Evolutionary conservation across 768 basidiomycete genomes (phyloP), one percentile per base, ranked within the genome.

Genomic region (Macrolepiota dolichaula): DNA sequence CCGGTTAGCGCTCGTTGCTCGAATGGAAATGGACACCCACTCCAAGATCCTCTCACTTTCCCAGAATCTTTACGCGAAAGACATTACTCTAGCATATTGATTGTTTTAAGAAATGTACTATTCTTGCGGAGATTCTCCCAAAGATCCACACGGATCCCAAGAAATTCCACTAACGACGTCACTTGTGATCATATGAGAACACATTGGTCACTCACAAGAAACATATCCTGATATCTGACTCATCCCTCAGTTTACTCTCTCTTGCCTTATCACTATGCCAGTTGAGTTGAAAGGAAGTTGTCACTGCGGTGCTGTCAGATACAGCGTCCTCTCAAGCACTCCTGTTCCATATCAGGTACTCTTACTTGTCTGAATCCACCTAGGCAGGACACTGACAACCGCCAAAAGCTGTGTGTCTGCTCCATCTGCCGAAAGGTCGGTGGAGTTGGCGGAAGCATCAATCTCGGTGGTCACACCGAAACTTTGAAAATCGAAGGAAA

Each of bases 401-500:
- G 11, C 7, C 25, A 62, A n/a, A n/a, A 86, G 83, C 68, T 88
- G 35, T 89, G 87, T 65, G 55, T 83, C 4, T 89, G 87, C 68
- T 87, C 85, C 36, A 87, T 89, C 63, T 89, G 87, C 67, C 82
- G 87, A 60, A 89, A 89, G 69, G 85, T 87, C 10, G 86, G 86
- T 40, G 87, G 87, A 13, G 73, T 73, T 0, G 85, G 86, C 12
- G 87, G 87, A 0, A 83, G 85, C 1, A 79, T 88, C 68, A 88
- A 88, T 63, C 80, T 89, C n/a, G 83, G 85, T 24, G 87, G 79
- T 1, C 72, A 81, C 50, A 74, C 74, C 13, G 69, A 82, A 0
- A 83, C 83, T 0, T 71, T 89, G 51, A 71, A 80, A 42, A 68
- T 88, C 44, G 76, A 80, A 54, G 87, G 86, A 0, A 76, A 82